Evolutionary conservation across 2,329 filamentous ascomycete species (phyloP).

Genomic region (Magnaporthales sp.): DNA sequence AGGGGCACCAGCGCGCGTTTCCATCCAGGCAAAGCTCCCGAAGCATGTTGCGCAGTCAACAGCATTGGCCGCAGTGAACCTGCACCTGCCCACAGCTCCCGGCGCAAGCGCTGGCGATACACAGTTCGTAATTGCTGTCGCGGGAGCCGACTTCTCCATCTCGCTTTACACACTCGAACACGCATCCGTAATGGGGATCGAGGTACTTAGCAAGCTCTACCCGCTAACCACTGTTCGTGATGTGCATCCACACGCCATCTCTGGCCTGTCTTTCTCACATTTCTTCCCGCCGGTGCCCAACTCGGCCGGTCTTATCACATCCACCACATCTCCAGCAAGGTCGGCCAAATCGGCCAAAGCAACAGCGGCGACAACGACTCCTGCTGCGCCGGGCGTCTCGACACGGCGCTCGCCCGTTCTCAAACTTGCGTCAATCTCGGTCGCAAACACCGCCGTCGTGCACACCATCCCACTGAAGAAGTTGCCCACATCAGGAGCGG

Average conservation of each 20-base stretch:
- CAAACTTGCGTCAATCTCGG: constrained; percentile 72
- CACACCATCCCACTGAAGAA: constrained; percentile 65
- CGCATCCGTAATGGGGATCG: constrained; percentile 33
- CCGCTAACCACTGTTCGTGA: constrained; percentile 41
- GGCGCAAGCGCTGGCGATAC: constrained; percentile 47
- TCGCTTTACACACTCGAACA: constrained; percentile 72
- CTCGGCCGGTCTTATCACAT: background rate
- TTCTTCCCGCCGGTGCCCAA: constrained; percentile 36
- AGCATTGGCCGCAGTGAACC: constrained; percentile 65
- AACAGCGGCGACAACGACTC: constrained; percentile 18
- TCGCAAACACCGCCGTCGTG: constrained; percentile 71
- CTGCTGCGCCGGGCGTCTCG: constrained; percentile 30
- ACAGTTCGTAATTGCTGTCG: constrained; percentile 74
- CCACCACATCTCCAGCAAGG: background rate
- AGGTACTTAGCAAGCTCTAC: constrained; percentile 42
- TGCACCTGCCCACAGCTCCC: constrained; percentile 44
- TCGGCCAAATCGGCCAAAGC: background rate
- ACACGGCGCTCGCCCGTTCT: constrained; percentile 38
- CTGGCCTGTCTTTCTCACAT: constrained; percentile 47
- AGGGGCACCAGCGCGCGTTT: constrained; percentile 33
- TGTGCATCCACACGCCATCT: constrained; percentile 50
- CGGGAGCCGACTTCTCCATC: constrained; percentile 71
- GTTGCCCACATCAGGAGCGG: constrained; percentile 25
- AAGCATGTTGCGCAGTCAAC: constrained; percentile 64
- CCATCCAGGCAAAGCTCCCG: constrained; percentile 50